Base-by-base conservation (phyloP, 2,329 filamentous ascomycete species). In the Colletotrichum musae region DNA sequence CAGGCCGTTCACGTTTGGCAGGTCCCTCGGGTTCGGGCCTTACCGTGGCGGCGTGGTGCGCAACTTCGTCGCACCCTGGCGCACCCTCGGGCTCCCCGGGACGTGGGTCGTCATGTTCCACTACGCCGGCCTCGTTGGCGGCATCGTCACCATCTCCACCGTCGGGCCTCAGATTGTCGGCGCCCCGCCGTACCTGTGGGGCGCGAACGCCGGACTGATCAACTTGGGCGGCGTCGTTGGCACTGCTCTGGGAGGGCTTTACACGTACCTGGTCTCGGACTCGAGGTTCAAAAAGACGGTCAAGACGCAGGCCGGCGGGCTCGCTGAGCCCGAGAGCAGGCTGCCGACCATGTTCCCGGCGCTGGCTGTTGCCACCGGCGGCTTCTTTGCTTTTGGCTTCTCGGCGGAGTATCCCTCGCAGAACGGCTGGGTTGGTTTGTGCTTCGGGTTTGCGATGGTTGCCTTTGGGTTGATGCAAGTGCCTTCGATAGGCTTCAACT, bases 401-500 rank as follows among this genome's bases (percentile, higher is more conserved):
- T 80, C 79, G 10, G 80, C 78, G 0, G 73, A 80, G 58, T 70
- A 79, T 10, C 77, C 78, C 0, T 75, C 74, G 0, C 41, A 58
- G 0, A 73, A 76, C 4, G 70, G 64, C 2, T 82, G 80, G 80
- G 70, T 82, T 4, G 80, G 80, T 0, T 53, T 82, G 2, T 70
- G 79, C 47, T 72, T 76, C 9, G 80, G 77, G 0, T 80, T 72
- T 43, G 80, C 73, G 0, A 82, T 82, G 80, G 43, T 82, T 2
- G 61, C 76, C 0, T 81, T 82, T 73, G 80, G 78, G 0, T 58
- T 82, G 16, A 77, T 81, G 72, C 79, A 82, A 58, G 76, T 81
- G n/a, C 80, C 80, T 1, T 79, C 78, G 0, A 73, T 81, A 9
- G 81, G 80, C 10, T 82, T 81, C 71, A 79, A 76, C 70, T 82